These are phyloP conservation scores for Diaporthe velutina DNA, from an alignment of 2,329 filamentous ascomycete genomes.

Conservation along the genomic window DNA sequence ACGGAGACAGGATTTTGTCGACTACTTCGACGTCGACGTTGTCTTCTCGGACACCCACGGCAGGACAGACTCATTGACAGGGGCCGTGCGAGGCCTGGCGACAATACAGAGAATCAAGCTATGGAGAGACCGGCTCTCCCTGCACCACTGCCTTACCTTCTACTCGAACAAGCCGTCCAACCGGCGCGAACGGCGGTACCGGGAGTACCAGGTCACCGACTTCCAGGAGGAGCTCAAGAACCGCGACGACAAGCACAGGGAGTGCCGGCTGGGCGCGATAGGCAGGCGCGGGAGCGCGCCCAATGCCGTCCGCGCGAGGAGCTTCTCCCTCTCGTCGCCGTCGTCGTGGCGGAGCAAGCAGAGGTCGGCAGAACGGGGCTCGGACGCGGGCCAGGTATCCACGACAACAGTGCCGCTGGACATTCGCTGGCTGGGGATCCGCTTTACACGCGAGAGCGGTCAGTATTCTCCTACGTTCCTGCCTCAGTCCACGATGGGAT, in stretches of 20 bases:
- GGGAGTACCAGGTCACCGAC: conserved; percentile 61
- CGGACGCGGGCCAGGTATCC: conserved; percentile 31
- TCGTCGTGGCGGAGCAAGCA: conserved; percentile 53
- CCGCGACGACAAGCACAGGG: conserved; percentile 60
- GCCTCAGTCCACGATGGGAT: not conserved
- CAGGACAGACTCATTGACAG: conserved; percentile 60
- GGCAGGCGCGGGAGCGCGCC: conserved; percentile 56
- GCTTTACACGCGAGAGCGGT: conserved; percentile 64
- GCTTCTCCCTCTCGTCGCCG: conserved; percentile 58
- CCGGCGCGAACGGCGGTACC: conserved; percentile 58
- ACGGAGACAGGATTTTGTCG: conserved; percentile 60
- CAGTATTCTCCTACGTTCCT: conserved; percentile 38
- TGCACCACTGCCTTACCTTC: conserved; percentile 61
- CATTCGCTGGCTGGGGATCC: conserved; percentile 63
- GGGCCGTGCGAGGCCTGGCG: conserved; percentile 63
- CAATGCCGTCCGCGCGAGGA: conserved; percentile 48
- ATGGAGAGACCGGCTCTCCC: conserved; percentile 63
- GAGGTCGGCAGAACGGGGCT: conserved; percentile 45
- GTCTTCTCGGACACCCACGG: conserved; percentile 64
- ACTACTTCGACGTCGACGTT: conserved; percentile 66
- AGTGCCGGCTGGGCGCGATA: conserved; percentile 57
- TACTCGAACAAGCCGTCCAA: conserved; percentile 54
- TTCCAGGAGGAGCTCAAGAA: conserved; percentile 62
- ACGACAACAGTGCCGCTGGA: conserved; percentile 47
- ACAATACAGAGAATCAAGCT: conserved; percentile 66